Percentiles rank a stretch among this genome's conserved stretches.
Evolutionary conservation across 2,329 filamentous ascomycete genomes (phyloP).

Genomic region (Chaetomium sp.): DNA sequence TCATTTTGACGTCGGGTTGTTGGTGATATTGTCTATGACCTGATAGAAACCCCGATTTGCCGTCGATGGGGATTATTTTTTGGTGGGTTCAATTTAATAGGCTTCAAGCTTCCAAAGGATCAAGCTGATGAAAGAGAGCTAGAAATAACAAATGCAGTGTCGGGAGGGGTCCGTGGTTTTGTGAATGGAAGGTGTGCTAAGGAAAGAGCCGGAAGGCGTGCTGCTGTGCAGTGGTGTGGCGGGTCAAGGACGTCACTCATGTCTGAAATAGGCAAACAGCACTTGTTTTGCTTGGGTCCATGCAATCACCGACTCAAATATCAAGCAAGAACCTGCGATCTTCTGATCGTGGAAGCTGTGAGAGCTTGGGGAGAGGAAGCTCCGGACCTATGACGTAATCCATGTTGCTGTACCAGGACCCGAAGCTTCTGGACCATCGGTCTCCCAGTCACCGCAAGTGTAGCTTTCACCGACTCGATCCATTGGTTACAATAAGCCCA

Average conservation of each 20-base stretch:
- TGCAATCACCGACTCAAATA: background rate
- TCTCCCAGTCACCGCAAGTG: too few relatives aligned
- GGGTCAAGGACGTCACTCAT: conserved; percentile 17
- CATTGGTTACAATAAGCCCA: too few relatives aligned
- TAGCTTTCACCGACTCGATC: too few relatives aligned
- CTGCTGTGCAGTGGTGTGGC: background rate
- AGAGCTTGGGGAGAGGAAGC: conserved; percentile 1
- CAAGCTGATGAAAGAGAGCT: background rate
- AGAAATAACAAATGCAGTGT: background rate
- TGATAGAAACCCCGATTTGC: background rate
- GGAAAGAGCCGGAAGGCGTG: background rate
- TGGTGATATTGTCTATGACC: background rate
- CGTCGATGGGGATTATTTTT: background rate
- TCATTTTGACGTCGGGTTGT: conserved; percentile 54
- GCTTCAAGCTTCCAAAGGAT: too few relatives aligned
- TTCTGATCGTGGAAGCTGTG: background rate
- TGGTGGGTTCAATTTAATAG: background rate
- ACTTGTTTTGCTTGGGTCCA: background rate
- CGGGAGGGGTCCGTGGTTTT: conserved; percentile 5
- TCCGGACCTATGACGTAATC: conserved; percentile 17
- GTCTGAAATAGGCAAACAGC: conserved; percentile 1
- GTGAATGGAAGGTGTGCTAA: background rate
- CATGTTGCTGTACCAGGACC: background rate
- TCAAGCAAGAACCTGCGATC: background rate
- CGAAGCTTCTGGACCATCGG: too few relatives aligned